phyloP scores from a whole-genome alignment of 805 yeast species.

The Wickerhamomyces tratensis region DNA sequence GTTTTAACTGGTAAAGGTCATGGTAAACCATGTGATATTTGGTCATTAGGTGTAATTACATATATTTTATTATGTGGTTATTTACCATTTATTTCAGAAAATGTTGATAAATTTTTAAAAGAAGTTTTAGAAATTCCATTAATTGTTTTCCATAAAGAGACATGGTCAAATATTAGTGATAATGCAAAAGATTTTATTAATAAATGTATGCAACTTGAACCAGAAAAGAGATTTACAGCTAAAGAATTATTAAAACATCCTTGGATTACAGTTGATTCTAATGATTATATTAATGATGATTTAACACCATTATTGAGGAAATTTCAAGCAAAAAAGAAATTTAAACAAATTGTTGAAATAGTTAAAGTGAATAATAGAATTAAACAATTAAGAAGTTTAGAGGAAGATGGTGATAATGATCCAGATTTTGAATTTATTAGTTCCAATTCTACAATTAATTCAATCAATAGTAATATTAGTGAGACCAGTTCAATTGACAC shows the following conservation, averaged over 20 bases:
- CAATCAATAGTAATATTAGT: neutral
- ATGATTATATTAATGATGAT: slow-evolving; percentile 37
- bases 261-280: slow-evolving; percentile 52
- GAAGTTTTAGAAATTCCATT: slow-evolving; percentile 57
- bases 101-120: slow-evolving; percentile 60
- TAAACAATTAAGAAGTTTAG: slow-evolving; percentile 51
- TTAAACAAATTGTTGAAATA: slow-evolving; percentile 72
- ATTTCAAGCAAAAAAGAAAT: slow-evolving; percentile 70
- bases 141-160: slow-evolving; percentile 73
- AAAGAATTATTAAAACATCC: slow-evolving; percentile 50
- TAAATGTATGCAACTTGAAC: slow-evolving; percentile 56
- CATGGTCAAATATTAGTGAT: slow-evolving; percentile 73
- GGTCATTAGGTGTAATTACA: slow-evolving; percentile 89
- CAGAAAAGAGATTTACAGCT: slow-evolving; percentile 57
- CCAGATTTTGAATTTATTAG: slow-evolving; percentile 20
- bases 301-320: slow-evolving; percentile 68
- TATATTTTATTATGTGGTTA: slow-evolving; percentile 83
- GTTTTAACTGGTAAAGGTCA: slow-evolving; percentile 70
- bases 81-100: slow-evolving; percentile 78
- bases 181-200: slow-evolving; percentile 72
- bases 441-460: too few species aligned
- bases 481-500: too few species aligned
- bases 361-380: slow-evolving; percentile 70
- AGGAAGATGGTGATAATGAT: slow-evolving; percentile 30
- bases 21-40: slow-evolving; percentile 85